Evolutionary conservation across 1,139 yeast species (phyloP).

Genomic region (Blastobotrys aristatus): DNA sequence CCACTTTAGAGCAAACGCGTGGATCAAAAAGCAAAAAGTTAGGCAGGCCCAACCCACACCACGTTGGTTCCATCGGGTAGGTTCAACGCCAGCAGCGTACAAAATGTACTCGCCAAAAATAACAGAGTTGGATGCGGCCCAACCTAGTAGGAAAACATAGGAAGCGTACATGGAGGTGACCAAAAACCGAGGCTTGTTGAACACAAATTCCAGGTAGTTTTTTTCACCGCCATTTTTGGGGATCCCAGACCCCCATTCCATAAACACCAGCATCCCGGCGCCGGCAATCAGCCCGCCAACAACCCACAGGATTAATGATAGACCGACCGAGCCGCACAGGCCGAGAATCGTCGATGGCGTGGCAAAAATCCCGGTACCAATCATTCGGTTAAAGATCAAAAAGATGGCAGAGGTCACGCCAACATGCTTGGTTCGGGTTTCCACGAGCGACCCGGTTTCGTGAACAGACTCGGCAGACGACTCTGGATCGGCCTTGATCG

Average conservation of each 20-base stretch:
- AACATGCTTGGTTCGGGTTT: conserved; percentile 35
- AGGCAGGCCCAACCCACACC: conserved; percentile 71
- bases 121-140: conserved; percentile 75
- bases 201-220: conserved; percentile 72
- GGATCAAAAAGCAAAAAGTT: conserved; percentile 64
- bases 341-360: conserved; percentile 73
- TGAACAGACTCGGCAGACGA: conserved; percentile 3
- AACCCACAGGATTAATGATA: conserved; percentile 68
- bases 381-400: conserved; percentile 70
- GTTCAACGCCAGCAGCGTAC: conserved; percentile 65
- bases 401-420: conserved; percentile 68
- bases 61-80: conserved; percentile 70
- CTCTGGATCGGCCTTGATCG: conserved; percentile 6
- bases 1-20: conserved; percentile 55
- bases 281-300: conserved; percentile 71
- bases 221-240: conserved; percentile 89
- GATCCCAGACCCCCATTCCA: conserved; percentile 81
- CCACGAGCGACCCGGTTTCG: conserved; percentile 4
- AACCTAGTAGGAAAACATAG: conserved; percentile 70
- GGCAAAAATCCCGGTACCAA: conserved; percentile 86
- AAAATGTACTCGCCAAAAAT: conserved; percentile 48
- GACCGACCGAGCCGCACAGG: conserved; percentile 70
- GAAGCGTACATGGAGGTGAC: conserved; percentile 72
- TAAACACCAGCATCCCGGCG: conserved; percentile 68
- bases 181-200: conserved; percentile 61